A percentile compares a stretch with the other conserved stretches of the same genome.
Evolutionary conservation across 2,329 filamentous ascomycete genomes (phyloP).

Genomic region (Elsinoe perseae): DNA sequence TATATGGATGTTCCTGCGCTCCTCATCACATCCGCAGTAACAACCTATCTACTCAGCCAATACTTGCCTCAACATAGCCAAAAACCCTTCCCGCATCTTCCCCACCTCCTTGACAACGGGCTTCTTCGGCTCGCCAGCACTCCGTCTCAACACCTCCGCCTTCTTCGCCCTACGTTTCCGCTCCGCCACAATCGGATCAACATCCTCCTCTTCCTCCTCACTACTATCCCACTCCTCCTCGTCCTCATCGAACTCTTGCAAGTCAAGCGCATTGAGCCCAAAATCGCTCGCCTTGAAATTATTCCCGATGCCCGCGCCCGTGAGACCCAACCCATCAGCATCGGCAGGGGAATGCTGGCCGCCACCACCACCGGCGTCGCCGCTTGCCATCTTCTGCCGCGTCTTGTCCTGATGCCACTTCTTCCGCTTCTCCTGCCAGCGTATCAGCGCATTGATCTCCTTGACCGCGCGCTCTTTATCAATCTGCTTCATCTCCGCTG

Average conservation of each 20-base stretch:
- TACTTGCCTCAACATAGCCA: slow-evolving; percentile 31
- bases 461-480: slow-evolving; percentile 63
- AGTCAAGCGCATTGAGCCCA: slow-evolving; percentile 76
- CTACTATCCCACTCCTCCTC: slow-evolving; percentile 63
- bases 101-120: slow-evolving; percentile 28
- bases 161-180: slow-evolving; percentile 66
- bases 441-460: slow-evolving; percentile 79
- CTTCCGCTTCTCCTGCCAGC: slow-evolving; percentile 92
- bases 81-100: slow-evolving; percentile 30
- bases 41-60: slow-evolving; percentile 24
- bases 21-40: background rate
- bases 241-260: slow-evolving; percentile 77
- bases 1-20: background rate
- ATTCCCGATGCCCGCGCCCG: slow-evolving; percentile 43
- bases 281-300: slow-evolving; percentile 76
- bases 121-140: slow-evolving; percentile 33
- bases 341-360: slow-evolving; percentile 39
- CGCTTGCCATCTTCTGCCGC: slow-evolving; percentile 95
- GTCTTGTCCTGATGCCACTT: slow-evolving; percentile 99
- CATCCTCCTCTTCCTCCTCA: slow-evolving; percentile 61
- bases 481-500: slow-evolving; percentile 57
- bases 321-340: slow-evolving; percentile 23
- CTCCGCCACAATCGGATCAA: slow-evolving; percentile 85
- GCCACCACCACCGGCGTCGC: slow-evolving; percentile 42
- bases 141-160: slow-evolving; percentile 60